Evolutionary conservation across 345 rosid genomes (phyloP).

Genomic region (Brassica cretica): DNA sequence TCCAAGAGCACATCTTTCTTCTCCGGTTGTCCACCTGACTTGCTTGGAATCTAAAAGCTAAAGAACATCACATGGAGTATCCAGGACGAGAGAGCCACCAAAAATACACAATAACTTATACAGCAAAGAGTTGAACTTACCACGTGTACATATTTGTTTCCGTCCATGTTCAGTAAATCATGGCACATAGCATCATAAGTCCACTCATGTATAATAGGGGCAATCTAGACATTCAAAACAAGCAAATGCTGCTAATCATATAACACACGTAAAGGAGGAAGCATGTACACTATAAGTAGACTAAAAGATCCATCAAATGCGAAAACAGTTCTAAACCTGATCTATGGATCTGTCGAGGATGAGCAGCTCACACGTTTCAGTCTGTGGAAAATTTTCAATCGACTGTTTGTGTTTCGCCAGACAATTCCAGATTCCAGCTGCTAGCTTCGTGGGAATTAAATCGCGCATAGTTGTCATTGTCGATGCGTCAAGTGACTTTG

Average conservation of each 20-base stretch:
- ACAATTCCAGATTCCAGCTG: constrained; percentile 97
- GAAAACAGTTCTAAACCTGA: constrained; percentile 57
- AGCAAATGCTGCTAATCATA: constrained; percentile 25
- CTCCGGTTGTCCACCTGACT: constrained; percentile 82
- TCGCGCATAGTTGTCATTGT: constrained; percentile 95
- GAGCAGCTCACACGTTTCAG: constrained; percentile 94
- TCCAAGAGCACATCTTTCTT: constrained; percentile 96
- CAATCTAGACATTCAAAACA: constrained; percentile 61
- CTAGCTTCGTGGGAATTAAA: constrained; percentile 93
- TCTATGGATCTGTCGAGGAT: constrained; percentile 96
- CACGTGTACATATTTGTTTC: constrained; percentile 96
- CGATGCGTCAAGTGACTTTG: constrained; percentile 89
- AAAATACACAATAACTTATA: constrained; percentile 5
- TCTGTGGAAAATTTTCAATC: constrained; percentile 77
- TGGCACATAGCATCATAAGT: constrained; percentile 99
- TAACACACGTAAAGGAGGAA: constrained; percentile 13
- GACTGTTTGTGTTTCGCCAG: constrained; percentile 72
- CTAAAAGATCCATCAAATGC: neutral
- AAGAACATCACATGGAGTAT: constrained; percentile 33
- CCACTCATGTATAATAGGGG: constrained; percentile 99
- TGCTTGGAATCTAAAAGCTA: constrained; percentile 70
- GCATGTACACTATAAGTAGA: neutral
- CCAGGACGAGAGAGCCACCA: constrained; percentile 37
- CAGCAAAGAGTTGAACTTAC: constrained; percentile 45
- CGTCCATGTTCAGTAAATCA: constrained; percentile 92